These are phyloP conservation scores for Vaccinium vitisidaea DNA, from an alignment of 148 eudicot species.

Conservation along the genomic window DNA sequence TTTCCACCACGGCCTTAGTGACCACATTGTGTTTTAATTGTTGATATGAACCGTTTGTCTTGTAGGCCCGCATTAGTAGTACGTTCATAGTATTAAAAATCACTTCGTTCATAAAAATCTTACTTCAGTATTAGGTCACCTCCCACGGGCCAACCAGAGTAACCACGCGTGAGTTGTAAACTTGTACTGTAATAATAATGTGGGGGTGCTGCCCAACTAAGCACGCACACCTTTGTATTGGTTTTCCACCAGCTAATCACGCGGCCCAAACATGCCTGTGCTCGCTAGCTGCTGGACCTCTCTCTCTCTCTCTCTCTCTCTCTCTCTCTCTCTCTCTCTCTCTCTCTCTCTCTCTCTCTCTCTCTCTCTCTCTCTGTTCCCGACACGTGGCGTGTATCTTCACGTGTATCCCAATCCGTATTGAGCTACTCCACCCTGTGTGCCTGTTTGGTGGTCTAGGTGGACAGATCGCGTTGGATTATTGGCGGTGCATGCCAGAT, in stretches of 20 bases:
- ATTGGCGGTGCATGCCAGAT: background rate
- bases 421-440: background rate
- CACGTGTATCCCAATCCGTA: slow-evolving; percentile 17
- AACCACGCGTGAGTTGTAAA: background rate
- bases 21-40: too few species aligned
- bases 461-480: background rate
- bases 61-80: too few species aligned
- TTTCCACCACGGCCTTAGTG: too few species aligned
- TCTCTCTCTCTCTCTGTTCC: background rate
- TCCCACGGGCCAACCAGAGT: background rate
- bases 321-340: background rate
- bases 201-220: background rate
- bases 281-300: background rate
- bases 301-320: background rate
- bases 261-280: background rate
- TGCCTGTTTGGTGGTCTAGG: background rate
- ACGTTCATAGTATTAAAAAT: too few species aligned
- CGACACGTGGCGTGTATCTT: slow-evolving; percentile 19
- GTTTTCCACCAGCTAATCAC: slow-evolving; percentile 4
- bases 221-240: background rate
- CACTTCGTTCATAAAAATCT: too few species aligned
- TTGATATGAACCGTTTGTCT: too few species aligned
- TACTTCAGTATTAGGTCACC: background rate
- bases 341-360: background rate
- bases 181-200: background rate